Conservation (phyloP, 2,329 filamentous ascomycete genomes). For the Didymella exigua region DNA sequence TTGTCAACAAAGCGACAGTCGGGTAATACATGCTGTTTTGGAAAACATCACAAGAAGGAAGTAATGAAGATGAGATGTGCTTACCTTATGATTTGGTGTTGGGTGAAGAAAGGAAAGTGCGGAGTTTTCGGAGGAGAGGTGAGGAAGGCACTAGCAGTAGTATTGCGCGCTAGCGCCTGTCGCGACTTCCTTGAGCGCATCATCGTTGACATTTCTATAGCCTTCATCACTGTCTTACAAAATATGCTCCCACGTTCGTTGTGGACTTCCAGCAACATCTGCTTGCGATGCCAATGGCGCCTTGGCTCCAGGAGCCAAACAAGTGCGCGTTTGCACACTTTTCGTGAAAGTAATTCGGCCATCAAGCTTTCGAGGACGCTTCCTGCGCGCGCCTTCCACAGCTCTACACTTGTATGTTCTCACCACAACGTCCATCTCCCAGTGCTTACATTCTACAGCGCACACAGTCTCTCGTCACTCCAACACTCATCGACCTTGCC, state of each 20-base stretch:
- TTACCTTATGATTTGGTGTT: constrained; percentile 24
- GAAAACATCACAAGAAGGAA: constrained; percentile 43
- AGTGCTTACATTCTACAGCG: constrained; percentile 24
- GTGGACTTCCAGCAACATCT: constrained; percentile 23
- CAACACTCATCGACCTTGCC: constrained; percentile 9
- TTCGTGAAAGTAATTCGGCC: neutral
- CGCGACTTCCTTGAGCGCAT: constrained; percentile 25
- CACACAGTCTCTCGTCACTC: constrained; percentile 13
- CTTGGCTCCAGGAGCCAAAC: constrained; percentile 9
- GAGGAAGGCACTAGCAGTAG: constrained; percentile 24
- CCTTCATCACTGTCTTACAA: neutral
- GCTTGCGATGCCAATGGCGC: constrained; percentile 36
- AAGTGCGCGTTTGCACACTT: neutral
- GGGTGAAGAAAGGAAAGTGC: constrained; percentile 15
- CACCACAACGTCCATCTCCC: neutral
- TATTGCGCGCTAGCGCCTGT: constrained; percentile 21
- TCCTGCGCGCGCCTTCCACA: constrained; percentile 31
- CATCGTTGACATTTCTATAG: constrained; percentile 15
- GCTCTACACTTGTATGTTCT: constrained; percentile 25
- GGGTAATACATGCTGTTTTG: constrained; percentile 59
- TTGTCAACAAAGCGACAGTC: constrained; percentile 40
- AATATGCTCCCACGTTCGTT: constrained; percentile 27
- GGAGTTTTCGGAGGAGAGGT: constrained; percentile 15
- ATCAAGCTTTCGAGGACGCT: constrained; percentile 12
- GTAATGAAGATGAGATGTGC: constrained; percentile 8